A percentile compares a stretch with the other conserved stretches of the same genome.
phyloP scores from a whole-genome alignment of 179 eudicot genomes.

The Beta corolliflora region DNA sequence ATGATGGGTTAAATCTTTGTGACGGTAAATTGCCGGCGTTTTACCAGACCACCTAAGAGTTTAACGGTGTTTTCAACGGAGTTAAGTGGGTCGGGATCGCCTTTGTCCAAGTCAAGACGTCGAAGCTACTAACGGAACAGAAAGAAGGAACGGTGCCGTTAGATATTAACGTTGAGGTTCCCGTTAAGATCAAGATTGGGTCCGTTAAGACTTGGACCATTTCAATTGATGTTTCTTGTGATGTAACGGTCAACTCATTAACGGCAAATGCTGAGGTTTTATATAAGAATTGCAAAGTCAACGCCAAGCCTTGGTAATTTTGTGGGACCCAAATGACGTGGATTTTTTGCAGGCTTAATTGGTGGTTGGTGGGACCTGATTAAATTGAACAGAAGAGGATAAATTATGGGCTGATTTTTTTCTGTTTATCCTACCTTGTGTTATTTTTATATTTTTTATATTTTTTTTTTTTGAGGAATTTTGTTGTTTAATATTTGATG shows the following conservation, averaged over 20 bases:
- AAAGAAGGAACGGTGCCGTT: conserved; percentile 54
- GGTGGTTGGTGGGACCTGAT: conserved; percentile 19
- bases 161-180: conserved; percentile 46
- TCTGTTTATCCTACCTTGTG: background rate
- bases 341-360: background rate
- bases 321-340: background rate
- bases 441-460: background rate
- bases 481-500: conserved; percentile 15
- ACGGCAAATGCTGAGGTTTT: conserved; percentile 56
- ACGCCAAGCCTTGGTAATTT: conserved; percentile 36
- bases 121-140: conserved; percentile 40
- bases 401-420: background rate
- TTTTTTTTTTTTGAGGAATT: background rate
- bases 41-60: conserved; percentile 58
- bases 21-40: conserved; percentile 65
- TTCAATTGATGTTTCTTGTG: conserved; percentile 62
- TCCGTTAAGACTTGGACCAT: conserved; percentile 68
- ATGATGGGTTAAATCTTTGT: conserved; percentile 43
- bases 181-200: conserved; percentile 73
- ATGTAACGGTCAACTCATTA: conserved; percentile 51
- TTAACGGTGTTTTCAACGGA: conserved; percentile 51
- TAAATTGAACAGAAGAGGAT: background rate
- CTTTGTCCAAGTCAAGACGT: conserved; percentile 40
- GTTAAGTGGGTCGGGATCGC: conserved; percentile 59
- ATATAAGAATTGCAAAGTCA: conserved; percentile 48